Base-by-base conservation (phyloP, 352 stramenopile species). In the Pythium insidiosum region DNA sequence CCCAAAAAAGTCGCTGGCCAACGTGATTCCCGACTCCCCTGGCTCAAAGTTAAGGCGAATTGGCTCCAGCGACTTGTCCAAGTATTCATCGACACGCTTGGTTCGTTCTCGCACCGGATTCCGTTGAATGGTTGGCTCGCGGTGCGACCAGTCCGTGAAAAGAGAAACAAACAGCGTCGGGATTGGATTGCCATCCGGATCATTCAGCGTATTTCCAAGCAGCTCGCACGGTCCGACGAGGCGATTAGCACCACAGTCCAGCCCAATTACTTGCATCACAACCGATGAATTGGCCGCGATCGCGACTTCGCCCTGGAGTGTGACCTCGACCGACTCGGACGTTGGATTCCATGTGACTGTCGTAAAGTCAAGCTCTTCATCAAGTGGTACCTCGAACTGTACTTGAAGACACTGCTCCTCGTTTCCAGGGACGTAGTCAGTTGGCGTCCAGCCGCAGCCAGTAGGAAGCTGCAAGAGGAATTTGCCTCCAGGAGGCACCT, bases 1-100 rank as follows among this genome's bases (percentile, higher is more conserved):
- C 0, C 70, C 70, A 44, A 77, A 83, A 25, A 83, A 83, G 41
- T 83, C 70, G 9, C 49, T 61, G 15, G 50, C 60, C 18, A 83
- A 37, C 3, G 61, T 70, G 22, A 83, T 47, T 0, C 70, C 70
- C 1, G 62, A 63, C 4, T 71, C 59, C 2, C 60, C 70, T 4
- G 51, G 39, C 3, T 56, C 45, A 28, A 80, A 76, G 6, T 66
- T 50, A 24, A 50, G 36, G 2, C 44, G 47, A 9, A 62, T 55
- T 0, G 67, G 69, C 21, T 58, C 42, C 13, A 75, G 36, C 1
- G 69, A 78, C 12, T 23, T 18, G 33, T 79, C 69, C 20, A 63
- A 59, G 22, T 57, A 67, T 13, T 73, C 50, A 5, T 40, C 46
- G 2, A 21, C n/a, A n/a, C 29, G 53, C 15, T 47, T 50, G 0